Percentiles rank a stretch among this genome's conserved stretches.
Evolutionary conservation across 2,329 filamentous ascomycete genomes (phyloP).

Genomic region (Spiromastix sp.): DNA sequence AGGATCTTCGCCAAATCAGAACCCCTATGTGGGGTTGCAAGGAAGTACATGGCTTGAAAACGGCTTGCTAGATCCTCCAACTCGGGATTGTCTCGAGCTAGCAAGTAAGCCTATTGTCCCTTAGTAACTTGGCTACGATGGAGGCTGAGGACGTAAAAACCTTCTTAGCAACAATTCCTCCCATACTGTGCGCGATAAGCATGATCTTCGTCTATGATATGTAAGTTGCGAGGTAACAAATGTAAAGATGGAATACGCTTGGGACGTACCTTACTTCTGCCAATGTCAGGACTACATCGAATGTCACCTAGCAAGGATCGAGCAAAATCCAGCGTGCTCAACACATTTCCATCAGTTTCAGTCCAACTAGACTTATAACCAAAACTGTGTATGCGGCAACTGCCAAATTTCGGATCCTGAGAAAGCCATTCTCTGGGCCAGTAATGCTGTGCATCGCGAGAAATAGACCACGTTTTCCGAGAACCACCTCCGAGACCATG

Average conservation of each 20-base stretch:
- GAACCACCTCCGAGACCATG: constrained; percentile 32
- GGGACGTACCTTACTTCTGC: constrained; percentile 8
- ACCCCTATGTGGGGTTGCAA: constrained; percentile 20
- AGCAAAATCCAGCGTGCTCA: constrained; percentile 25
- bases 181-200: constrained; percentile 15
- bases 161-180: constrained; percentile 22
- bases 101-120: constrained; percentile 24
- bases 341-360: constrained; percentile 12
- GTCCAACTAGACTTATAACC: constrained; percentile 25
- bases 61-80: constrained; percentile 8
- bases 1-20: constrained; percentile 12
- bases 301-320: constrained; percentile 23
- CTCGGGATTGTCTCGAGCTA: constrained; percentile 14
- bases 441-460: constrained; percentile 17
- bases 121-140: not conserved
- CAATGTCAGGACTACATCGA: constrained; percentile 19
- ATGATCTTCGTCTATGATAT: constrained; percentile 8
- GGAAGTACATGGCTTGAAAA: constrained; percentile 15
- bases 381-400: constrained; percentile 26
- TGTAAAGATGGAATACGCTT: not conserved
- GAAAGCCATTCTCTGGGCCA: constrained; percentile 30
- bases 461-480: constrained; percentile 26
- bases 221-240: not conserved
- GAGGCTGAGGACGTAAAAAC: constrained; percentile 1
- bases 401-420: constrained; percentile 19